phyloP scores from a whole-genome alignment of 2,329 filamentous ascomycete species.

The Diaporthe citrichinensis region DNA sequence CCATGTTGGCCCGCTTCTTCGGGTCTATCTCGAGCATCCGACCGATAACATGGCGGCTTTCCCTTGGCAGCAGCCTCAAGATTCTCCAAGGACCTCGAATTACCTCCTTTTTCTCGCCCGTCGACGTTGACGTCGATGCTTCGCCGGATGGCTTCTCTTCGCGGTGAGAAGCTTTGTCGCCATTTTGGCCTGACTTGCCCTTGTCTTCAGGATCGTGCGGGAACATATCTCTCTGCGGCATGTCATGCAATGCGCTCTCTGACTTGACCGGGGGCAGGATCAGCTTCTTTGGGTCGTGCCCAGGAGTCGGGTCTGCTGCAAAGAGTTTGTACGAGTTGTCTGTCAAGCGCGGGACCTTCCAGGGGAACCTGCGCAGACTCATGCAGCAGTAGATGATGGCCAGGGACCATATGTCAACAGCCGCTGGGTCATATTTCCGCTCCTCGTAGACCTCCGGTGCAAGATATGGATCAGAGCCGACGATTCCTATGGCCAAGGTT shows the following conservation, averaged over 20 bases:
- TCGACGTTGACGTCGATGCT: conserved; percentile 32
- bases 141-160: conserved; percentile 49
- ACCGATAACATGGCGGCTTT: conserved; percentile 90
- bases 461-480: conserved; percentile 93
- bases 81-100: conserved; percentile 96
- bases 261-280: conserved; percentile 62
- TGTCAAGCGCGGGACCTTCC: conserved; percentile 92
- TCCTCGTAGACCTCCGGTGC: conserved; percentile 97
- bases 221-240: conserved; percentile 56
- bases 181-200: conserved; percentile 30
- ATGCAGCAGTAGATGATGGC: conserved; percentile 99
- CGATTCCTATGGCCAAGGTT: conserved; percentile 62
- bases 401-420: conserved; percentile 97
- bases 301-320: conserved; percentile 85
- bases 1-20: conserved; percentile 84
- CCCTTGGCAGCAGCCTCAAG: conserved; percentile 86
- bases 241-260: conserved; percentile 58
- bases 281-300: conserved; percentile 71
- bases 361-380: conserved; percentile 94
- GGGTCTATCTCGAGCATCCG: conserved; percentile 94
- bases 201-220: conserved; percentile 50
- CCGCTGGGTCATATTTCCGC: conserved; percentile 92
- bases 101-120: conserved; percentile 76
- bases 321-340: conserved; percentile 98
- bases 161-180: conserved; percentile 23